Percentiles rank a stretch among this genome's conserved stretches.
These are phyloP conservation scores for Coemansia sp. DNA, from an alignment of 192 early-diverging fungal species.

Conservation along the genomic window DNA sequence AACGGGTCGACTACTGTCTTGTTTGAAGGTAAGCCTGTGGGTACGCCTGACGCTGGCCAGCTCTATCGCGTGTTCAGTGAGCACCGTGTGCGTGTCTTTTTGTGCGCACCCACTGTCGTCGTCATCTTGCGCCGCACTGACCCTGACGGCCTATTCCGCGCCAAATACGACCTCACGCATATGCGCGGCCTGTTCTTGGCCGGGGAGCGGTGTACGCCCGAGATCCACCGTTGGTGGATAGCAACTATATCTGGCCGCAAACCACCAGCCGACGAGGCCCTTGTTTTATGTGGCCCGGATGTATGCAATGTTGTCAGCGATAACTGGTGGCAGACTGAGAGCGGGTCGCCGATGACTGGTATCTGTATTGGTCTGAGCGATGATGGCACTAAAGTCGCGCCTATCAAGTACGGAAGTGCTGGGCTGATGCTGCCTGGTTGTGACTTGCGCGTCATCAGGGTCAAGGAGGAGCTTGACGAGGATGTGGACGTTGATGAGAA, in stretches of 20 bases:
- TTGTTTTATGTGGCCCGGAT: slow-evolving; percentile 25
- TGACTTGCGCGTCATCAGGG: slow-evolving; percentile 63
- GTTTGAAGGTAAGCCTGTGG: slow-evolving; percentile 86
- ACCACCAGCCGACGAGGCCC: slow-evolving; percentile 8
- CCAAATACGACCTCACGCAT: slow-evolving; percentile 62
- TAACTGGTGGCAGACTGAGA: slow-evolving; percentile 91
- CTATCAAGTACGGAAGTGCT: slow-evolving; percentile 67
- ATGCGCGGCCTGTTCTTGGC: slow-evolving; percentile 72
- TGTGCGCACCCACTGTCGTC: slow-evolving; percentile 84
- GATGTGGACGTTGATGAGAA: slow-evolving; percentile 32
- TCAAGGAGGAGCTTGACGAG: slow-evolving; percentile 55
- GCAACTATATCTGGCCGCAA: slow-evolving; percentile 36
- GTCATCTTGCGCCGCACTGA: slow-evolving; percentile 81
- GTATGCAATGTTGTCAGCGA: slow-evolving; percentile 65
- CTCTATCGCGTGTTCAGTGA: slow-evolving; percentile 79
- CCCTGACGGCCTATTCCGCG: slow-evolving; percentile 59
- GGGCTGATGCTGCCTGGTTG: slow-evolving; percentile 79
- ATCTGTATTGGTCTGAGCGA: slow-evolving; percentile 60
- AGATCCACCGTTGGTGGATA: slow-evolving; percentile 65
- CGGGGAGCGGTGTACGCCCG: slow-evolving; percentile 81
- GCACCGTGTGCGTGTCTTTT: slow-evolving; percentile 72
- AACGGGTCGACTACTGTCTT: slow-evolving; percentile 75
- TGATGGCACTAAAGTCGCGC: slow-evolving; percentile 31
- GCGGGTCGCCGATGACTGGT: slow-evolving; percentile 79
- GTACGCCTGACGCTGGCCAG: slow-evolving; percentile 74